Evolutionary conservation across 495 filamentous ascomycete species (phyloP).

Genomic region (Niebla homalea): DNA sequence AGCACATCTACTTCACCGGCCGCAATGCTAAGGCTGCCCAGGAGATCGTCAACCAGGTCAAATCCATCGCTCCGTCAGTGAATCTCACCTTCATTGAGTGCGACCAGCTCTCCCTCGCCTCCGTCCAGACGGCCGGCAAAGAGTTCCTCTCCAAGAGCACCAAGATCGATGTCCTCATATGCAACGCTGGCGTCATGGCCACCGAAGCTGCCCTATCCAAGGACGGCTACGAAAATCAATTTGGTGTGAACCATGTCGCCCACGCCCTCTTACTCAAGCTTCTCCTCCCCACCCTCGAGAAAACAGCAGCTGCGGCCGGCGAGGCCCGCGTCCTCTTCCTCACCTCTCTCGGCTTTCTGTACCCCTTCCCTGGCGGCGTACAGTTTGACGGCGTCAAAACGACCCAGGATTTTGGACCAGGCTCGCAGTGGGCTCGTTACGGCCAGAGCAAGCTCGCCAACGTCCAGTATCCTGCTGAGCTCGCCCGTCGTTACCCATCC

Average conservation of each 20-base stretch:
- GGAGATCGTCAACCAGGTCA: too few species aligned
- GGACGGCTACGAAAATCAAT: constrained; percentile 22
- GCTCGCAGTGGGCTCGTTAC: constrained; percentile 18
- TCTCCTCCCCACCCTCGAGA: constrained; percentile 5
- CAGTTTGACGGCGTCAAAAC: constrained; percentile 10
- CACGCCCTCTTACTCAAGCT: constrained; percentile 15
- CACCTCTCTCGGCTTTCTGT: constrained; percentile 18
- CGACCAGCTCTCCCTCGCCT: constrained; percentile 5
- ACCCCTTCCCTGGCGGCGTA: constrained; percentile 18
- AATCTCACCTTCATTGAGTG: constrained; percentile 7
- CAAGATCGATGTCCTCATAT: constrained; percentile 10
- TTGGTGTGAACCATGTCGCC: constrained; percentile 15
- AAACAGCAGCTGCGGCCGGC: constrained; percentile 14
- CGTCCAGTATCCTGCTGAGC: constrained; percentile 27
- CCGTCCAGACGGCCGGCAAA: constrained; percentile 3
- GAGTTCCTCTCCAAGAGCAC: constrained; percentile 6
- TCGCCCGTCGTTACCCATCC: constrained; percentile 28
- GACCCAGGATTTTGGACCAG: constrained; percentile 6
- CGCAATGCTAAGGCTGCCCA: too few species aligned
- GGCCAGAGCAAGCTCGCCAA: constrained; percentile 38
- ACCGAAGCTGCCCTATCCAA: constrained; percentile 16
- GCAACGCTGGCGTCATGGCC: constrained; percentile 16
- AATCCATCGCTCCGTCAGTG: too few species aligned
- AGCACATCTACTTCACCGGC: too few species aligned
- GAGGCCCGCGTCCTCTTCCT: constrained; percentile 32